phyloP scores from a whole-genome alignment of 768 basidiomycete genomes.

The Boletus rubropictus region DNA sequence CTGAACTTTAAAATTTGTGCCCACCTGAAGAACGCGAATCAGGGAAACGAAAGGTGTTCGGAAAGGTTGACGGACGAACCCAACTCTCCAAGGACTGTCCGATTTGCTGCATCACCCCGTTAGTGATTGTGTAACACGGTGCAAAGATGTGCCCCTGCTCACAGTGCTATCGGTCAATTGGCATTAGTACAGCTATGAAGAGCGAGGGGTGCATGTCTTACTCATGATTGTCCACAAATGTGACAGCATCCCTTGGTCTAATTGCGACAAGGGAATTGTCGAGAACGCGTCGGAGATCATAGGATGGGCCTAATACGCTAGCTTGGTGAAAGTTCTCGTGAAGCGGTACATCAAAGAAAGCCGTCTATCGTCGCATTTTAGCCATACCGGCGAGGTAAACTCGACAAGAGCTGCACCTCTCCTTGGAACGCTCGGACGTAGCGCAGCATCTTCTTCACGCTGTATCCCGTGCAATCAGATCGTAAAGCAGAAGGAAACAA shows the following conservation, averaged over 20 bases:
- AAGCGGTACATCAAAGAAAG: conserved; percentile 89
- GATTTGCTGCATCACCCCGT: conserved; percentile 39
- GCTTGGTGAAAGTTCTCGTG: conserved; percentile 81
- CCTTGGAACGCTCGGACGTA: conserved; percentile 62
- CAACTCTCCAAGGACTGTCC: conserved; percentile 81
- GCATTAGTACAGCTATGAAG: neutral
- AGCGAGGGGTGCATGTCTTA: conserved; percentile 32
- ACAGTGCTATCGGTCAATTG: conserved; percentile 50
- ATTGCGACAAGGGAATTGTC: conserved; percentile 60
- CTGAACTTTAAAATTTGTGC: conserved; percentile 65
- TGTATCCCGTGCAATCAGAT: conserved; percentile 15
- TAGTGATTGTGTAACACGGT: neutral
- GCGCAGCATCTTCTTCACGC: conserved; percentile 46
- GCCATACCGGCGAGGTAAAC: neutral
- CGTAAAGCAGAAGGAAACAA: neutral
- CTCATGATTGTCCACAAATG: conserved; percentile 91
- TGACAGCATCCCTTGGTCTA: conserved; percentile 77
- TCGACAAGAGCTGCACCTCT: conserved; percentile 39
- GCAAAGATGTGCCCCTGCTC: conserved; percentile 29
- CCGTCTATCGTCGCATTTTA: conserved; percentile 43
- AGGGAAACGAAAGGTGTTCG: neutral
- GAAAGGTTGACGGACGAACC: conserved; percentile 39
- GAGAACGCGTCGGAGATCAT: conserved; percentile 73
- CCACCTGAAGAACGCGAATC: conserved; percentile 44
- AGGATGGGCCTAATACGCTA: conserved; percentile 57